Conservation (phyloP, 768 basidiomycete genomes). For the Leucosporidium creatinivorum region DNA sequence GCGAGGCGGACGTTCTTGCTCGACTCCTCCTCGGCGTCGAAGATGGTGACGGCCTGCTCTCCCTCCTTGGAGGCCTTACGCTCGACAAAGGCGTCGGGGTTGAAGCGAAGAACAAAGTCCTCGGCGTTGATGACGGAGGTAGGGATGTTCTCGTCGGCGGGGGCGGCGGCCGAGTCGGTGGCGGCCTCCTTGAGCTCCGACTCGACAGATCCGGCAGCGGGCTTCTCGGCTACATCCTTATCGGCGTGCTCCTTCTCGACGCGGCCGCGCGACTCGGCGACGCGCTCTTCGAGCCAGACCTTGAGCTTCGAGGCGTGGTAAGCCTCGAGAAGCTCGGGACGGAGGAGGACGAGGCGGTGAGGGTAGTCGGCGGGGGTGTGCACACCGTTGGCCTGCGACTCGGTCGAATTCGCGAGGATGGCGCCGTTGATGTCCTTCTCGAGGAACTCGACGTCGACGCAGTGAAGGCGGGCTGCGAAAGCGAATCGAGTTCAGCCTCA, state of each 20-base stretch:
- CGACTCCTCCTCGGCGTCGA: conserved; percentile 42
- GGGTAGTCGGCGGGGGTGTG: conserved; percentile 39
- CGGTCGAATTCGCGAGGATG: conserved; percentile 5
- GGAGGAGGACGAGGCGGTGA: conserved; percentile 45
- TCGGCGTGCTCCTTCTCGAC: conserved; percentile 24
- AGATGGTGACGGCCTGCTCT: conserved; percentile 10
- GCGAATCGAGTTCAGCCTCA: not conserved
- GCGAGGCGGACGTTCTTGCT: conserved; percentile 47
- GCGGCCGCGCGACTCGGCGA: conserved; percentile 34
- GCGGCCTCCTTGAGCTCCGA: conserved; percentile 37
- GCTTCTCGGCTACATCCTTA: conserved; percentile 27
- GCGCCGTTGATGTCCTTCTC: conserved; percentile 42
- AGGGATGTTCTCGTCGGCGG: conserved; percentile 25
- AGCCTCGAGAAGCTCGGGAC: conserved; percentile 45
- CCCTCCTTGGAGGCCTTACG: conserved; percentile 31
- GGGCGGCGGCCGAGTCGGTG: conserved; percentile 13
- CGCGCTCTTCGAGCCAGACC: conserved; percentile 41
- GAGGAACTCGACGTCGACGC: conserved; percentile 46
- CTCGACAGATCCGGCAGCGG: conserved; percentile 31
- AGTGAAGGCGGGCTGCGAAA: conserved; percentile 40
- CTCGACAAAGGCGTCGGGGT: conserved; percentile 47
- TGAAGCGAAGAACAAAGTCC: conserved; percentile 45
- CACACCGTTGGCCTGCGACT: conserved; percentile 7
- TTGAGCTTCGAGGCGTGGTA: conserved; percentile 46
- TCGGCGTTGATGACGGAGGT: conserved; percentile 42